Evolutionary conservation across 2,329 filamentous ascomycete species (phyloP).

Genomic region (Teratosphaeria gauchensis): DNA sequence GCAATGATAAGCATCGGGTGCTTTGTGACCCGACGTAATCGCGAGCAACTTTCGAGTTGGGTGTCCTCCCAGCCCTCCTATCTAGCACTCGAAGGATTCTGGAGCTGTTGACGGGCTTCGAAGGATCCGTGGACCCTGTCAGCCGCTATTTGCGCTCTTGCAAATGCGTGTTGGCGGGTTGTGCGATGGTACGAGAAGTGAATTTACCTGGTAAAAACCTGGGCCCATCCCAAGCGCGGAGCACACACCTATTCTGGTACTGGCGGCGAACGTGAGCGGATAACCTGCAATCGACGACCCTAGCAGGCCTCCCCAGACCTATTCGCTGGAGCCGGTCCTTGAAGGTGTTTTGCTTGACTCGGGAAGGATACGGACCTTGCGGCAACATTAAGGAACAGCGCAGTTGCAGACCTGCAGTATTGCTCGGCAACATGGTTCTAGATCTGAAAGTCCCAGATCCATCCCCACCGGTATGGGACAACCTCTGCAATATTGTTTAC

Average conservation of each 20-base stretch:
- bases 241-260: background rate
- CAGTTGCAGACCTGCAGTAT: background rate
- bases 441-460: background rate
- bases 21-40: too few species aligned
- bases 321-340: too few species aligned
- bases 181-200: background rate
- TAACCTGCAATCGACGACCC: too few species aligned
- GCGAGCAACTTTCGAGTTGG: too few species aligned
- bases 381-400: background rate
- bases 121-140: background rate
- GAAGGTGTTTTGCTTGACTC: background rate
- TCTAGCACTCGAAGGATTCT: background rate
- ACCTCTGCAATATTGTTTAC: slow-evolving; percentile 20
- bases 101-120: background rate
- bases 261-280: background rate
- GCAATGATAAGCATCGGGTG: too few species aligned
- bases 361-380: background rate
- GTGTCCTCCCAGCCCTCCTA: too few species aligned
- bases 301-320: too few species aligned
- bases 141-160: background rate
- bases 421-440: background rate
- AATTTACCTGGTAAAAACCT: background rate
- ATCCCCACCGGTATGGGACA: background rate
- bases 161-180: background rate
- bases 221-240: background rate